Base-by-base conservation (phyloP, 2,329 filamentous ascomycete species). In the Endocalyx cinctus region DNA sequence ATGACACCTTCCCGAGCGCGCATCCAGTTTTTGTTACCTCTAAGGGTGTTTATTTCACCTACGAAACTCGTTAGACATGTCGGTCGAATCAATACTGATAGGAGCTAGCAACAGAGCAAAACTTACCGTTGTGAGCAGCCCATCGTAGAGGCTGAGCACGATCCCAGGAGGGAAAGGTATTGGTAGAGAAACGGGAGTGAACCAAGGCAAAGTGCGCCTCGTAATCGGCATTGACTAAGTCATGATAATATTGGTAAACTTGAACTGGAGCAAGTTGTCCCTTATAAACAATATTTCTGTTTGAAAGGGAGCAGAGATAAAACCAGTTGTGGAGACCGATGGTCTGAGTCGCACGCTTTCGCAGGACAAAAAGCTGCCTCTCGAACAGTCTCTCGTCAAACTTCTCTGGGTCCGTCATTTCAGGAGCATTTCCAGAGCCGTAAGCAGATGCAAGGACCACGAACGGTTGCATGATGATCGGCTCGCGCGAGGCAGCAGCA, bases 1-100 rank as follows among this genome's bases (percentile, higher is more conserved):
- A 97, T 85, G 45, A 95, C 82, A 63, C 90, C 90, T 67, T 97
- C 90, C 56, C 90, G 82, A 42, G 90, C 90, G 50, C 89, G 84
- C 90, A 97, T 97, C 90, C 90, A 97, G 67, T 97, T 97, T 75
- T 97, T 97, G 72, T 97, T 97, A 41, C 90, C 90, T 58, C 90
- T 84, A 42, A 97, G 70, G 2, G 90, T 97, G 65, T 97, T 97
- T 59, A 97, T 97, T 68, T 97, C 90, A 72, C 71, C 71, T 74
- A 52, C 46, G 35, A 34, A n/a, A 32, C 14, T 37, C 29, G 35
- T 51, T 47, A 55, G 44, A 37, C n/a, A n/a, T n/a, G n/a, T n/a
- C n/a, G n/a, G n/a, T n/a, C n/a, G n/a, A n/a, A n/a, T n/a, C n/a
- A n/a, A n/a, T n/a, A n/a, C n/a, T n/a, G n/a, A n/a, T n/a, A n/a